These are phyloP conservation scores for Xylaria sp. DNA, from an alignment of 2,329 filamentous ascomycete species.

Conservation along the genomic window DNA sequence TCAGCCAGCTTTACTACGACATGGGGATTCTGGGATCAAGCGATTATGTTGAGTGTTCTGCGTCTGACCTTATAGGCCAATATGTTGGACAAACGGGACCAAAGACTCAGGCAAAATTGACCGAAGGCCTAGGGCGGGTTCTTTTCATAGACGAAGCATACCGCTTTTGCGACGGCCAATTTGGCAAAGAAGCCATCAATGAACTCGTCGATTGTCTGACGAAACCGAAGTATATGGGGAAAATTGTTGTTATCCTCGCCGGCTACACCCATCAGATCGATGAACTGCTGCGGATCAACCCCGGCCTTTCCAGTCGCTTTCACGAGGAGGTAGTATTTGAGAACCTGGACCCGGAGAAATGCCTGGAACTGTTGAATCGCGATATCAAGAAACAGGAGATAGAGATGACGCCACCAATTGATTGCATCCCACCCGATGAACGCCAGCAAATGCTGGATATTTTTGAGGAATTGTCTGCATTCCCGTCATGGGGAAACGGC, in stretches of 20 bases:
- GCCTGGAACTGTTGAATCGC: conserved; percentile 49
- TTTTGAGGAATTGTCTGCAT: background rate
- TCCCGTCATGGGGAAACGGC: background rate
- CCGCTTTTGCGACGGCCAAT: conserved; percentile 61
- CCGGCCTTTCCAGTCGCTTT: conserved; percentile 68
- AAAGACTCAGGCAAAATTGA: conserved; percentile 58
- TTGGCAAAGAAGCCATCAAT: conserved; percentile 60
- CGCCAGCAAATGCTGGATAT: background rate
- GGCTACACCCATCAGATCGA: conserved; percentile 73
- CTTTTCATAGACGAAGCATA: conserved; percentile 78
- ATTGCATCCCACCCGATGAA: background rate
- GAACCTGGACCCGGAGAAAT: conserved; percentile 43
- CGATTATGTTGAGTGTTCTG: conserved; percentile 69
- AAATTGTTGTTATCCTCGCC: conserved; percentile 70
- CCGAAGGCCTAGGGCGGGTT: conserved; percentile 65
- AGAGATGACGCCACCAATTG: background rate
- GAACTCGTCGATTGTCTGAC: conserved; percentile 58
- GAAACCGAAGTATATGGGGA: conserved; percentile 61
- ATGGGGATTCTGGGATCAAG: conserved; percentile 68
- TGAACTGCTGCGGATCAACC: conserved; percentile 62
- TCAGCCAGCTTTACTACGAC: conserved; percentile 77
- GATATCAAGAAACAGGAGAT: conserved; percentile 26
- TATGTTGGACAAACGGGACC: conserved; percentile 67
- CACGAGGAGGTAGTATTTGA: conserved; percentile 58
- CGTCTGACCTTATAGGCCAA: conserved; percentile 70